These are phyloP conservation scores for Boletus rubroflammeus DNA, from an alignment of 768 basidiomycete species.

Conservation along the genomic window DNA sequence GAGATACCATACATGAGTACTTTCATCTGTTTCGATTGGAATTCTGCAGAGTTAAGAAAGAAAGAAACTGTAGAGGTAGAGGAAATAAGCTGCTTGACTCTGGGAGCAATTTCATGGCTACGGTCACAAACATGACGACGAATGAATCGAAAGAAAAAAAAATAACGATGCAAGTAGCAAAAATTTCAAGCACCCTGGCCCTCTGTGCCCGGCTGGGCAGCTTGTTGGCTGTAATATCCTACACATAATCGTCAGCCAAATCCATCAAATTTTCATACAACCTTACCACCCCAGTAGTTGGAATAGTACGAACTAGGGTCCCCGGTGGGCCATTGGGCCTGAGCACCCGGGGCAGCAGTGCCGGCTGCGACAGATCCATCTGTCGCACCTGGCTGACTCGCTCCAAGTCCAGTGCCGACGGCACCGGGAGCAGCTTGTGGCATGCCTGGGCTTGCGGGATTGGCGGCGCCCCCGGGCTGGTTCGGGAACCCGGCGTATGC, in stretches of 20 bases:
- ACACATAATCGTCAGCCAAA: slow-evolving; percentile 14
- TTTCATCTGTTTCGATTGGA: slow-evolving; percentile 32
- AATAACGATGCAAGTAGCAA: slow-evolving; percentile 25
- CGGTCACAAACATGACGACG: slow-evolving; percentile 31
- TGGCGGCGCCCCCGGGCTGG: slow-evolving; percentile 50
- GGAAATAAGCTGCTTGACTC: slow-evolving; percentile 19
- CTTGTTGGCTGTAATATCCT: slow-evolving; percentile 85
- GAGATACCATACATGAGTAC: slow-evolving; percentile 33
- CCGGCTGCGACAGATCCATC: slow-evolving; percentile 48
- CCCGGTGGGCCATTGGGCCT: slow-evolving; percentile 73
- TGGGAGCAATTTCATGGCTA: slow-evolving; percentile 29
- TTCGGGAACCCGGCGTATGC: slow-evolving; percentile 70
- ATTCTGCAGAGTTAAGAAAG: slow-evolving; percentile 28
- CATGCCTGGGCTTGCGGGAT: slow-evolving; percentile 39
- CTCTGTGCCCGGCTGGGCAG: slow-evolving; percentile 53
- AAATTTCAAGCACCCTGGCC: slow-evolving; percentile 41
- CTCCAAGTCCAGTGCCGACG: slow-evolving; percentile 53
- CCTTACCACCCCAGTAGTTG: slow-evolving; percentile 80
- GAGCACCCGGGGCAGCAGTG: slow-evolving; percentile 54
- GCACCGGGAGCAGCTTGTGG: slow-evolving; percentile 57
- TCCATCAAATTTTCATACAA: not conserved
- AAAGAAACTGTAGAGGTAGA: slow-evolving; percentile 16
- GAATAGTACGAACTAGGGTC: slow-evolving; percentile 76
- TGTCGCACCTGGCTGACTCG: slow-evolving; percentile 52
- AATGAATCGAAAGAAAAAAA: slow-evolving; percentile 23